Evolutionary conservation across 2,329 filamentous ascomycete species (phyloP), one percentile per base, ranked within the genome.

Genomic region (Cladosporium phlei): DNA sequence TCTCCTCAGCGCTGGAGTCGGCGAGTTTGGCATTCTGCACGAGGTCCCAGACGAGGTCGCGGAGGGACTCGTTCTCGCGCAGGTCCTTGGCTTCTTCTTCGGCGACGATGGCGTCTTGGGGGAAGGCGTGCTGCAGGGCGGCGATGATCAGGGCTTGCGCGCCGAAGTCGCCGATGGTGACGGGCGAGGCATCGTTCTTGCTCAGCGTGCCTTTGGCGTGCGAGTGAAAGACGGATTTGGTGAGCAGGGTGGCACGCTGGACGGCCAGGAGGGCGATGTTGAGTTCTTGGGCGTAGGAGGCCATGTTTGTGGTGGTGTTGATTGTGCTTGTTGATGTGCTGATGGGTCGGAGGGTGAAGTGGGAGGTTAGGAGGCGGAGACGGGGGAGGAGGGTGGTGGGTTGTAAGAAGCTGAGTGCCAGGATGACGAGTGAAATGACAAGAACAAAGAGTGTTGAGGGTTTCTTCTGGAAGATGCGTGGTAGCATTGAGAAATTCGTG

Each of bases 91-190:
- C 87, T 70, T 98, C 93, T 70, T 98, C 93, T 69, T 98, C 93
- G 56, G 87, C 93, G 32, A 98, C 88, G 53, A 98, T 86, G 66
- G 88, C 85, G 64, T 98, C 93, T 27, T 81, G 64, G 14, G 93
- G 93, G 73, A 98, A 98, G 69, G 86, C 88, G 69, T 87, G 80
- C 69, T 84, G 83, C 57, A 98, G 83, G 21, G 91, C 91, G 48
- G 83, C 78, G 63, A 97, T 95, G 69, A 98, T 95, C 55, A 98
- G 80, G 24, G 93, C 90, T 73, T 98, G 93, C 28, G 93, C 94
- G 62, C 93, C 93, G 67, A 95, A 97, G 72, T 98, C 93, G 66
- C 91, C 93, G 59, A 97, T 93, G 14, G 93, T 98, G 60, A 98
- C 93, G 55, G 93, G 93, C 8, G 90, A 95, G 65, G 88, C 88